These are phyloP conservation scores for Astragalus membranaceus DNA, from an alignment of 306 rosid genomes.

Conservation along the genomic window DNA sequence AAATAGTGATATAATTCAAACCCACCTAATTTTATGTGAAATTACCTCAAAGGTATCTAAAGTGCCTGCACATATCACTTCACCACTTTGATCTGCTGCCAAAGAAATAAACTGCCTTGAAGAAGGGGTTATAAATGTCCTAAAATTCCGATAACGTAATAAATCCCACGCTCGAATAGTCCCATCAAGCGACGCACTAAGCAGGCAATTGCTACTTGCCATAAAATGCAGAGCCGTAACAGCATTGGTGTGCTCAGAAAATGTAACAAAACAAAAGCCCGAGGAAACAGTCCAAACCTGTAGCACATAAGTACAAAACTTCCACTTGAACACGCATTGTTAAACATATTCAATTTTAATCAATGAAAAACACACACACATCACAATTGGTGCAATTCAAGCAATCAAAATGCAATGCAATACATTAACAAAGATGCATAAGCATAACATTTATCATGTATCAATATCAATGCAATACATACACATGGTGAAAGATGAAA, in stretches of 20 bases:
- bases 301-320: slow-evolving; percentile 22
- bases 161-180: slow-evolving; percentile 97
- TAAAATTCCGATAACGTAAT: slow-evolving; percentile 76
- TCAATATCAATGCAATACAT: neutral
- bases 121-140: slow-evolving; percentile 69
- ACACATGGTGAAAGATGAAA: slow-evolving; percentile 1
- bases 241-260: slow-evolving; percentile 83
- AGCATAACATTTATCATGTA: neutral
- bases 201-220: slow-evolving; percentile 66
- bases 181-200: slow-evolving; percentile 96
- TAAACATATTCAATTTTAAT: neutral
- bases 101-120: slow-evolving; percentile 83
- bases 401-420: neutral
- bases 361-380: neutral
- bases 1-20: neutral
- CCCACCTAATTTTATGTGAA: neutral
- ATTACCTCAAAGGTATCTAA: slow-evolving; percentile 88
- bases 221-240: slow-evolving; percentile 86
- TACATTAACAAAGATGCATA: neutral
- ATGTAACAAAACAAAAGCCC: slow-evolving; percentile 85
- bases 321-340: neutral
- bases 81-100: slow-evolving; percentile 92
- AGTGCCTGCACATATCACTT: slow-evolving; percentile 95
- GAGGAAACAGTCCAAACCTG: slow-evolving; percentile 91
- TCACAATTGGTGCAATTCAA: slow-evolving; percentile 4